Evolutionary conservation across 306 rosid species (phyloP).

Genomic region (Cucurbita ficifolia): DNA sequence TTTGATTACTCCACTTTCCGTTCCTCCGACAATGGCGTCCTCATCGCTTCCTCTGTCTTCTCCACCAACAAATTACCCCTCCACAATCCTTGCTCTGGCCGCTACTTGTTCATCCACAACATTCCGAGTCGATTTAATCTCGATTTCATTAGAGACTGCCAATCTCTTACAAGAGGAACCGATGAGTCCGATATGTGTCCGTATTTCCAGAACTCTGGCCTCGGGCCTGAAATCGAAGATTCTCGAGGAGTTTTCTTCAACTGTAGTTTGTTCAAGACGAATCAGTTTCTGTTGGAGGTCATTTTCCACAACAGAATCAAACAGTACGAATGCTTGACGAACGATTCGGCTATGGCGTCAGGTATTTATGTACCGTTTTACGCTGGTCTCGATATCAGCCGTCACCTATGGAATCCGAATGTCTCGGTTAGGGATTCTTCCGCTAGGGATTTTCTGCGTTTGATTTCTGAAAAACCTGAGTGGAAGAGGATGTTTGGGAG

Average conservation of each 20-base stretch:
- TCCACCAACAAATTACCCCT: neutral
- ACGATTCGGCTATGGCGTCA: constrained; percentile 43
- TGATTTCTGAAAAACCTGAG: constrained; percentile 31
- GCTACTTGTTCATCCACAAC: constrained; percentile 44
- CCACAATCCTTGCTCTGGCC: constrained; percentile 37
- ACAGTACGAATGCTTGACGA: constrained; percentile 50
- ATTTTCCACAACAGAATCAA: constrained; percentile 71
- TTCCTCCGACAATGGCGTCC: neutral
- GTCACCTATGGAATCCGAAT: constrained; percentile 45
- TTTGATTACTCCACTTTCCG: constrained; percentile 10
- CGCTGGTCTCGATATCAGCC: constrained; percentile 79
- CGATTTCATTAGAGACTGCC: constrained; percentile 34
- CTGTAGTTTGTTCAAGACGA: constrained; percentile 53
- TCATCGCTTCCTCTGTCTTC: neutral
- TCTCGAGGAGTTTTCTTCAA: constrained; percentile 25
- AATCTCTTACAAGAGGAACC: constrained; percentile 51
- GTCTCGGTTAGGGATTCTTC: constrained; percentile 45
- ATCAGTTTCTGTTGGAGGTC: constrained; percentile 66
- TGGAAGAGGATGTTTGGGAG: constrained; percentile 76
- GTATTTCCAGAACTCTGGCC: constrained; percentile 40
- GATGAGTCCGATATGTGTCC: constrained; percentile 62
- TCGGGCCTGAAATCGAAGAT: constrained; percentile 35
- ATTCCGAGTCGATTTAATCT: constrained; percentile 56
- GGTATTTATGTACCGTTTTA: constrained; percentile 76
- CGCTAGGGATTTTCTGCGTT: constrained; percentile 33